Evolutionary conservation across 495 filamentous ascomycete species (phyloP), one percentile per base, ranked within the genome.

Genomic region (Friedmanniomyces endolithicus): DNA sequence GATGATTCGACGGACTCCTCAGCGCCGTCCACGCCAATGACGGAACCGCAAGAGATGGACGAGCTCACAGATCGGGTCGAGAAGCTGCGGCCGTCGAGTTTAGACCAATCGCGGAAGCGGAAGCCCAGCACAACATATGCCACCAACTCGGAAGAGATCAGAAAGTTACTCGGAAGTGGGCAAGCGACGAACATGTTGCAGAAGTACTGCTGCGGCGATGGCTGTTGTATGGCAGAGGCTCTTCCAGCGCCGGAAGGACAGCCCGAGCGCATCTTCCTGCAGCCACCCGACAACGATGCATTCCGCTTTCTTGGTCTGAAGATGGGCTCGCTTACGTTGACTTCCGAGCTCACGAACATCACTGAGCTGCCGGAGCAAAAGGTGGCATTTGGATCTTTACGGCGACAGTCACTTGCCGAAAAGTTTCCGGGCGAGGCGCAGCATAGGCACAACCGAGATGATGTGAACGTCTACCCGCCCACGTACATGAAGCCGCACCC

Each of bases 401-500:
- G 59, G 35, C 34, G 40, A 23, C n/a, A 58, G 41, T 62, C 59
- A 14, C 58, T 62, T 27, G 23, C 14, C 46, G 50, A 58, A 19
- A 62, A 62, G 24, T 62, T 58, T 47, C 59, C 59, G 25, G 58
- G 48, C n/a, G 58, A 60, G 48, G 27, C 50, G 0, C 59, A 61
- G 17, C 71, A 71, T 55, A 53, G 57, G 19, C 56, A 55, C 34
- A 48, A 39, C 4, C 53, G 50, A 23, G 65, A 66, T 52, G 56
- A 60, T 58, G 66, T 78, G 64, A 24, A 78, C 63, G 75, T 75
- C 34, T 82, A 89, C 65, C 90, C 92, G 16, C 92, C 92, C 1
- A 77, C 75, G 39, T 98, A 88, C 65, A 89, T 97, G 49, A 86
- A 92, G 60, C 92, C 92, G n/a, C 92, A 98, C 64, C 87, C 86